phyloP scores from a whole-genome alignment of 352 stramenopile genomes.

The Pythium periplocum region DNA sequence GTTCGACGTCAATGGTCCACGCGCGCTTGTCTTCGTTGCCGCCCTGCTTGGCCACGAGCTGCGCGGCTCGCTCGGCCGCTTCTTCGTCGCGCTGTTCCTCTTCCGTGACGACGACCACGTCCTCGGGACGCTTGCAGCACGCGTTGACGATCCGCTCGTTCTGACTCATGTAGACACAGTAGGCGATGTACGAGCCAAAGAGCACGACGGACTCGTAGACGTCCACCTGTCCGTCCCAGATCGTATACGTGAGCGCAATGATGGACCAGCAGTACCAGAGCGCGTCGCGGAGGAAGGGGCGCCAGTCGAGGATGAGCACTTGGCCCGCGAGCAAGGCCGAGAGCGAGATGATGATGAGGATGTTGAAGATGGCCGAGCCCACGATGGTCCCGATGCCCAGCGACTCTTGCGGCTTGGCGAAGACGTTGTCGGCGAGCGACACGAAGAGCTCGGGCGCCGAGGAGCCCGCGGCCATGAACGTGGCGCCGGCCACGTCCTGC shows the following conservation, averaged over 20 bases:
- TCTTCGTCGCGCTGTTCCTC: slow-evolving; percentile 16
- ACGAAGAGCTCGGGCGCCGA: slow-evolving; percentile 83
- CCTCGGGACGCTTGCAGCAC: slow-evolving; percentile 47
- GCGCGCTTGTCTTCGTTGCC: slow-evolving; percentile 12
- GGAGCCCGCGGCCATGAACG: slow-evolving; percentile 80
- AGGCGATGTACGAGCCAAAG: slow-evolving; percentile 60
- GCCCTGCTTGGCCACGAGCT: slow-evolving; percentile 12
- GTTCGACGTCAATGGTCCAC: slow-evolving; percentile 35
- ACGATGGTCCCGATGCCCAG: slow-evolving; percentile 79
- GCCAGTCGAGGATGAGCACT: slow-evolving; percentile 65
- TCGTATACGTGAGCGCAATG: slow-evolving; percentile 41
- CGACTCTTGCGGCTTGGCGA: slow-evolving; percentile 56
- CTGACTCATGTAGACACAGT: slow-evolving; percentile 73
- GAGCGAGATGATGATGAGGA: slow-evolving; percentile 83
- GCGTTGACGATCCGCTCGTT: slow-evolving; percentile 50
- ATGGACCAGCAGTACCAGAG: slow-evolving; percentile 73
- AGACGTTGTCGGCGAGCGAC: slow-evolving; percentile 71
- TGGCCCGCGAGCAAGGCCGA: slow-evolving; percentile 62
- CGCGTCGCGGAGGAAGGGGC: slow-evolving; percentile 73
- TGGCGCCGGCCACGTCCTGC: slow-evolving; percentile 74
- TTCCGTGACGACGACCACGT: slow-evolving; percentile 12
- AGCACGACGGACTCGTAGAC: slow-evolving; percentile 57
- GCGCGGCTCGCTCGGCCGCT: slow-evolving; percentile 12
- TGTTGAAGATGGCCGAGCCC: slow-evolving; percentile 86
- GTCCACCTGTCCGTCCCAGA: slow-evolving; percentile 58